Evolutionary conservation across 2,329 filamentous ascomycete genomes (phyloP).

Genomic region (Colletotrichum echinochloae): DNA sequence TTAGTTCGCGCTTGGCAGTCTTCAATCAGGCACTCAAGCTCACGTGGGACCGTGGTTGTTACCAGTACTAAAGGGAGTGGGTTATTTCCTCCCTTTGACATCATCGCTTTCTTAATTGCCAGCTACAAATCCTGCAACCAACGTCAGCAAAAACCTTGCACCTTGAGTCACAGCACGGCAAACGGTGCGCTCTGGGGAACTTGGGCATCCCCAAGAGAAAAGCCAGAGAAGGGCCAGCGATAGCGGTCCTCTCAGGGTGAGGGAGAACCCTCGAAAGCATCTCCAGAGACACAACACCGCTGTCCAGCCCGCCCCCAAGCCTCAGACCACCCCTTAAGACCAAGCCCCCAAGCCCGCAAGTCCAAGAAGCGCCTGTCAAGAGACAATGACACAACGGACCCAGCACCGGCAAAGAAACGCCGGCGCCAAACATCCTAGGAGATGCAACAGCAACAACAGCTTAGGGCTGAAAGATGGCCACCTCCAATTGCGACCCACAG

Average conservation of each 20-base stretch:
- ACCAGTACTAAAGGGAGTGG: no score
- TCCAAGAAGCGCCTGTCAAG: slow-evolving; percentile 31
- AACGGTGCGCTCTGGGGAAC: no score
- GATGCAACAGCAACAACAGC: slow-evolving; percentile 13
- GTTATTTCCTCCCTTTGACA: no score
- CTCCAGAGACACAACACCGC: slow-evolving; percentile 33
- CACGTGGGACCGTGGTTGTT: no score
- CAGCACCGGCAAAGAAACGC: slow-evolving; percentile 25
- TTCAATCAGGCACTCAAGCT: no score
- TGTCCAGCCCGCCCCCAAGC: slow-evolving; percentile 40
- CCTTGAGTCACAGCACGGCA: no score
- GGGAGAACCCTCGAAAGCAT: slow-evolving; percentile 2
- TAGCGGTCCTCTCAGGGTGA: slow-evolving; percentile 23
- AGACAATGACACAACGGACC: background rate
- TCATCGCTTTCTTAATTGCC: no score
- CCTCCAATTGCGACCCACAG: no score
- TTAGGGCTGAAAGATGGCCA: background rate
- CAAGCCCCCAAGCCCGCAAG: slow-evolving; percentile 27
- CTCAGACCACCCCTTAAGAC: slow-evolving; percentile 40
- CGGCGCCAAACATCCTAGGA: slow-evolving; percentile 25
- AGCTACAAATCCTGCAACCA: no score
- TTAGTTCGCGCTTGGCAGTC: no score
- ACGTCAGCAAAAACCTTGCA: no score
- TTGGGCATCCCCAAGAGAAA: background rate
- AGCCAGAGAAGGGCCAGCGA: slow-evolving; percentile 9